Percentiles rank a stretch among this genome's conserved stretches.
Conservation (phyloP, 192 early-diverging fungal genomes). For the Podila clonocystis region DNA sequence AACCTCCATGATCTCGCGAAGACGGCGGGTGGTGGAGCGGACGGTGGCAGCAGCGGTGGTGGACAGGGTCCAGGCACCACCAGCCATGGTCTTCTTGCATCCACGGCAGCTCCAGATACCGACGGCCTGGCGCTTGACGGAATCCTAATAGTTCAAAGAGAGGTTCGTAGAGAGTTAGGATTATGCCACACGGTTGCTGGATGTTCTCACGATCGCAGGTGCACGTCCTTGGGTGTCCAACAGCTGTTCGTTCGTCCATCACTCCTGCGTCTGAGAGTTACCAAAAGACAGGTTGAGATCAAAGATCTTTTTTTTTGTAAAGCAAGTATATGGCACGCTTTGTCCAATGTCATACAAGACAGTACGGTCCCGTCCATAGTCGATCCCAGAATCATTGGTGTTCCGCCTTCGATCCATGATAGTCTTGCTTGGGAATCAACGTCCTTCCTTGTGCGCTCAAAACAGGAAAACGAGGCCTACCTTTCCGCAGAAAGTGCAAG, state of each 20-base stretch:
- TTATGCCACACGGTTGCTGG: neutral
- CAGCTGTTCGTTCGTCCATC: no score
- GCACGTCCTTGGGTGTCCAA: no score
- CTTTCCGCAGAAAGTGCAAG: constrained; percentile 99
- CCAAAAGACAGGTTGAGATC: no score
- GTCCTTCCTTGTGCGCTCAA: neutral
- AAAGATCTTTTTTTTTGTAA: no score
- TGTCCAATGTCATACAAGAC: neutral
- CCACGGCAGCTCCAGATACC: constrained; percentile 99
- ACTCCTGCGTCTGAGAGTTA: no score
- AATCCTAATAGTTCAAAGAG: constrained; percentile 64
- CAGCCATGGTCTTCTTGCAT: constrained; percentile 95
- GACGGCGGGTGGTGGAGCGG: constrained; percentile 97
- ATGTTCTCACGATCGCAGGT: no score
- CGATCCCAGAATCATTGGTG: no score
- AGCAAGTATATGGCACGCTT: no score
- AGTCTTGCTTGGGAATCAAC: neutral
- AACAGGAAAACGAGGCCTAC: constrained; percentile 44
- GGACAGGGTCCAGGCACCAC: constrained; percentile 96
- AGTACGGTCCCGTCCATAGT: neutral
- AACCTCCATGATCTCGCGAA: constrained; percentile 90
- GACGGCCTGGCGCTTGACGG: constrained; percentile 93
- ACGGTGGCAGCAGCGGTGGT: constrained; percentile 92
- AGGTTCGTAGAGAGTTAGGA: neutral
- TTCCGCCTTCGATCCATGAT: no score